Conservation (phyloP, 164 flowering plant genomes). For the Aristolochia californica region DNA sequence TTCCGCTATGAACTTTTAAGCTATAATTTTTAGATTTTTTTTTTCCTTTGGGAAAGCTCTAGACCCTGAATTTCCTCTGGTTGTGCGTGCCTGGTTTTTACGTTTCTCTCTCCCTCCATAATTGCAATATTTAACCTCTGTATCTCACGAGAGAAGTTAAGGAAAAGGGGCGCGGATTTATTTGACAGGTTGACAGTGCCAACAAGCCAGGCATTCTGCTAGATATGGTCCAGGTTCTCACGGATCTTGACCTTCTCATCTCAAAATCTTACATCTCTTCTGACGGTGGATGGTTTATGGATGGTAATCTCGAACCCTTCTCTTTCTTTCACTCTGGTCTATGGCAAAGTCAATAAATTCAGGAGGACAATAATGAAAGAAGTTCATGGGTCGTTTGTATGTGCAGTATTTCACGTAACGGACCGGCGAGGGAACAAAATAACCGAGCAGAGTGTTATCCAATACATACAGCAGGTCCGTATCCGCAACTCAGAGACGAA, state of each 20-base stretch:
- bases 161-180: neutral
- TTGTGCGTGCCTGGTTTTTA: too few species aligned
- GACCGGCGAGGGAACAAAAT: slow-evolving; percentile 69
- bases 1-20: too few species aligned
- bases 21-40: too few species aligned
- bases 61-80: too few species aligned
- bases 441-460: slow-evolving; percentile 66
- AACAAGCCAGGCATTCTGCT: slow-evolving; percentile 75
- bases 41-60: too few species aligned
- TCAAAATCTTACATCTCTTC: slow-evolving; percentile 87
- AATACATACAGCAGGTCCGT: slow-evolving; percentile 72
- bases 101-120: too few species aligned
- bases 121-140: too few species aligned
- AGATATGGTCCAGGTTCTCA: slow-evolving; percentile 89
- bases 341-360: neutral
- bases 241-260: slow-evolving; percentile 83
- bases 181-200: slow-evolving; percentile 68
- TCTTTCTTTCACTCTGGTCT: neutral
- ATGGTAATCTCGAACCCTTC: slow-evolving; percentile 37
- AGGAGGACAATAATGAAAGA: too few species aligned
- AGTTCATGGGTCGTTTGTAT: slow-evolving; percentile 4
- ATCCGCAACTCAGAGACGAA: neutral
- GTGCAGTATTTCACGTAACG: slow-evolving; percentile 83
- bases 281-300: slow-evolving; percentile 97
- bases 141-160: too few species aligned